Evolutionary conservation across 352 stramenopile species (phyloP).

Genomic region (Globisporangium barbulae): DNA sequence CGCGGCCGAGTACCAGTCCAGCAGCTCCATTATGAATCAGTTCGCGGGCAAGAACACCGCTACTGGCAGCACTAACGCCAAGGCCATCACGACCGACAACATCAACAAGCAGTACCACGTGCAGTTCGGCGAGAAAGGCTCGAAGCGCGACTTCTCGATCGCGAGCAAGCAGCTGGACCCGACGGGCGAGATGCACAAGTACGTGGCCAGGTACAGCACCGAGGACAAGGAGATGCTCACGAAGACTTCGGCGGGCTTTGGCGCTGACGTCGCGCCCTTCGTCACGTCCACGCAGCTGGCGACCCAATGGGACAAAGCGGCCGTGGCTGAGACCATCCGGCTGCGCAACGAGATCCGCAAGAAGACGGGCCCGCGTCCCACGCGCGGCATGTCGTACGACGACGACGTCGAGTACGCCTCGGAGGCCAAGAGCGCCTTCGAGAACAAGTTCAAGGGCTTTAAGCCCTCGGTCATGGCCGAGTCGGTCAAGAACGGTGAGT

Average conservation of each 20-base stretch:
- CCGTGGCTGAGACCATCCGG: constrained; percentile 49
- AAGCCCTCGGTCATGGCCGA: constrained; percentile 74
- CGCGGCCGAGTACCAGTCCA: constrained; percentile 49
- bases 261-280: constrained; percentile 46
- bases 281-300: constrained; percentile 65
- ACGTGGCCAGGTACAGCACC: constrained; percentile 43
- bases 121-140: constrained; percentile 58
- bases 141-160: constrained; percentile 55
- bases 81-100: constrained; percentile 24
- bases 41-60: constrained; percentile 23
- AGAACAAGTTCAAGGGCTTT: constrained; percentile 68
- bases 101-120: constrained; percentile 66
- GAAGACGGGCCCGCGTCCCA: constrained; percentile 48
- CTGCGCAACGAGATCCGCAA: constrained; percentile 68
- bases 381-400: constrained; percentile 68
- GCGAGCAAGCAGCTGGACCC: constrained; percentile 52
- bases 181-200: constrained; percentile 64
- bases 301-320: constrained; percentile 60
- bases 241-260: constrained; percentile 56
- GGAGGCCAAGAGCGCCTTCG: constrained; percentile 63
- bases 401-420: constrained; percentile 79
- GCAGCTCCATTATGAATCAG: constrained; percentile 43
- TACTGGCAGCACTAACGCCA: neutral
- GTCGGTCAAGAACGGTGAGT: constrained; percentile 70
- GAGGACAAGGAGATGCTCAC: constrained; percentile 57